Conservation (phyloP, 108 stramenopile genomes). For the Cyclotella sp. region DNA sequence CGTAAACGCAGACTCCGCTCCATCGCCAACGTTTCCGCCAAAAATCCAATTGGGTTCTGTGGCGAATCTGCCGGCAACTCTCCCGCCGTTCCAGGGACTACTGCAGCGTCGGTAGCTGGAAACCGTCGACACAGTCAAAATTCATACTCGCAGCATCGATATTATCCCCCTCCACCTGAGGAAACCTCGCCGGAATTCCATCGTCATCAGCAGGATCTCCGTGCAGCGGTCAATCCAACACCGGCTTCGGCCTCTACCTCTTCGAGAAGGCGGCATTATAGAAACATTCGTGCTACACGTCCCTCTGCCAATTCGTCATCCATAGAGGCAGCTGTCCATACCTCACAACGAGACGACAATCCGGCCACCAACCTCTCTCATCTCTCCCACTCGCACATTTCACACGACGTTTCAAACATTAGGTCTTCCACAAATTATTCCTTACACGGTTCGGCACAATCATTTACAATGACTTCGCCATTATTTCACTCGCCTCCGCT, state of each 20-base stretch:
- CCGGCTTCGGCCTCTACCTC: neutral
- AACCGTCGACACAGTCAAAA: neutral
- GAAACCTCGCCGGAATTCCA: conserved; percentile 5
- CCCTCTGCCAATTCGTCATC: neutral
- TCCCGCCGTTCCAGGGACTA: neutral
- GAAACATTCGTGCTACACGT: neutral
- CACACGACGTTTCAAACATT: conserved; percentile 1
- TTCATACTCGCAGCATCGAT: conserved; percentile 32
- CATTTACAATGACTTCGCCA: conserved; percentile 4
- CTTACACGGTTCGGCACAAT: neutral
- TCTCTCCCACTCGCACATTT: conserved; percentile 22
- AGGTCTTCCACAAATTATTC: neutral
- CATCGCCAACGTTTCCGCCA: conserved; percentile 36
- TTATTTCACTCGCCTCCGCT: conserved; percentile 28
- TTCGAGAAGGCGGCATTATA: neutral
- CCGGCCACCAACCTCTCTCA: conserved; percentile 3
- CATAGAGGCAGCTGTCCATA: neutral
- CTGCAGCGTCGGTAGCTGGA: neutral
- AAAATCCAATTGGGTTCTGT: conserved; percentile 29
- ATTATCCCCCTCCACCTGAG: conserved; percentile 32
- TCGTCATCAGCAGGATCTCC: neutral
- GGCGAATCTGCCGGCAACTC: neutral
- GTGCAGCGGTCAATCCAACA: no score
- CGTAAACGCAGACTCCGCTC: conserved; percentile 21
- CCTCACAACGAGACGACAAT: neutral